A percentile compares a stretch with the other conserved stretches of the same genome.
phyloP scores from a whole-genome alignment of 805 yeast genomes.

The Metschnikowia anglica region DNA sequence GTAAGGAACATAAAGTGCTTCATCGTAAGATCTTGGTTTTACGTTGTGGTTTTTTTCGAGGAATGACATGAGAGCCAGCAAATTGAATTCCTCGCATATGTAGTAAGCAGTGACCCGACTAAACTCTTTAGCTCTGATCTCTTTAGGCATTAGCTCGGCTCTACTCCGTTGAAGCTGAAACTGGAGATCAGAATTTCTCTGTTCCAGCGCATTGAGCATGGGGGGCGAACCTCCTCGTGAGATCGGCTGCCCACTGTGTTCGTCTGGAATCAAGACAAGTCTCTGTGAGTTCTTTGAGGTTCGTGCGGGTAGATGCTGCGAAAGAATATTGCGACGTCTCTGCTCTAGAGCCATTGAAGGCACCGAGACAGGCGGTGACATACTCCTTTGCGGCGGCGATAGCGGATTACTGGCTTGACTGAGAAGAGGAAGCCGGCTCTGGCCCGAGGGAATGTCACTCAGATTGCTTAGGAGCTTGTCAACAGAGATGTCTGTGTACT shows the following conservation, averaged over 20 bases:
- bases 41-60: conserved; percentile 73
- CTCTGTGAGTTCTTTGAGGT: conserved; percentile 85
- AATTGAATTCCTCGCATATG: conserved; percentile 77
- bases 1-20: conserved; percentile 89
- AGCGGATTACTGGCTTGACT: conserved; percentile 13
- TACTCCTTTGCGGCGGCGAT: conserved; percentile 19
- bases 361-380: conserved; percentile 23
- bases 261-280: conserved; percentile 81
- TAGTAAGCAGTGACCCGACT: conserved; percentile 91
- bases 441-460: conserved; percentile 87
- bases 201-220: conserved; percentile 8
- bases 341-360: conserved; percentile 14
- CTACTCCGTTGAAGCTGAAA: conserved; percentile 41
- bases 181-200: conserved; percentile 20
- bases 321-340: conserved; percentile 38
- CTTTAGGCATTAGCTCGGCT: conserved; percentile 61
- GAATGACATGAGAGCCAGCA: conserved; percentile 62
- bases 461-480: conserved; percentile 74
- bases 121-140: conserved; percentile 58
- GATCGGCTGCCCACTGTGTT: conserved; percentile 24
- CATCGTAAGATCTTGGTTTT: conserved; percentile 84
- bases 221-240: conserved; percentile 16
- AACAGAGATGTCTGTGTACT: conserved; percentile 76
- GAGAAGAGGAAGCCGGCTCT: conserved; percentile 44
- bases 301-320: conserved; percentile 62